Evolutionary conservation across 1,139 yeast genomes (phyloP).

Genomic region (Groenewaldozyma auringiensis): DNA sequence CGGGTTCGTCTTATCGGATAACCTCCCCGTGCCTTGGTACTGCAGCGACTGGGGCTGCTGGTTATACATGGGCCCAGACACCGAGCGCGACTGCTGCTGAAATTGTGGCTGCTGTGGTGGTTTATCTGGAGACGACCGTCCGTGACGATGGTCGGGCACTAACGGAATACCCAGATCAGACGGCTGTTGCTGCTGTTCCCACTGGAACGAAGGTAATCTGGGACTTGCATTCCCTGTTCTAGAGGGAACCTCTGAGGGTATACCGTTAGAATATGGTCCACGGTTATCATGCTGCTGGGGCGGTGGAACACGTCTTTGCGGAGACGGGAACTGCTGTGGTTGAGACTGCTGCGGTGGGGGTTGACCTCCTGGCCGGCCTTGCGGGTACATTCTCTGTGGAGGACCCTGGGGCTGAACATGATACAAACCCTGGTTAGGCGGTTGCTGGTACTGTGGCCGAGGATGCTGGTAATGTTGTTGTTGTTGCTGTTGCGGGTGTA

Average conservation of each 20-base stretch:
- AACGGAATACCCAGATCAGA: background rate
- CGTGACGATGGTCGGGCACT: background rate
- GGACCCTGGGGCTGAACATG: no score
- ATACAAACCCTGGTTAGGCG: no score
- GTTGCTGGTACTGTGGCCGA: slow-evolving; percentile 13
- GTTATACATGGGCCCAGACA: background rate
- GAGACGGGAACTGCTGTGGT: no score
- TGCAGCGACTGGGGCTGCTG: background rate
- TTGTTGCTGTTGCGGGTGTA: slow-evolving; percentile 13
- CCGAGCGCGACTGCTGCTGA: slow-evolving; percentile 4
- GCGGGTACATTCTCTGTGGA: no score
- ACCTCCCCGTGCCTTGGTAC: background rate
- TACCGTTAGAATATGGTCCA: background rate
- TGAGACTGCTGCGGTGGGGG: no score
- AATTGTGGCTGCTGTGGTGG: slow-evolving; percentile 13
- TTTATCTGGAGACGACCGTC: slow-evolving; percentile 11
- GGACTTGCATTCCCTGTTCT: background rate
- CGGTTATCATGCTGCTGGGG: background rate
- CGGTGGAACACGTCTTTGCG: no score
- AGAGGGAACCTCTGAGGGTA: background rate
- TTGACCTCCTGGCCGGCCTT: no score
- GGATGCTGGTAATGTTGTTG: slow-evolving; percentile 16
- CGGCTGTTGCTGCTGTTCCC: slow-evolving; percentile 7
- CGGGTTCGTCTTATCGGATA: background rate
- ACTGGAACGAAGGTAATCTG: slow-evolving; percentile 5